Conservation (phyloP, 2,329 filamentous ascomycete genomes). For the Phaeophleospora eucalypticola region DNA sequence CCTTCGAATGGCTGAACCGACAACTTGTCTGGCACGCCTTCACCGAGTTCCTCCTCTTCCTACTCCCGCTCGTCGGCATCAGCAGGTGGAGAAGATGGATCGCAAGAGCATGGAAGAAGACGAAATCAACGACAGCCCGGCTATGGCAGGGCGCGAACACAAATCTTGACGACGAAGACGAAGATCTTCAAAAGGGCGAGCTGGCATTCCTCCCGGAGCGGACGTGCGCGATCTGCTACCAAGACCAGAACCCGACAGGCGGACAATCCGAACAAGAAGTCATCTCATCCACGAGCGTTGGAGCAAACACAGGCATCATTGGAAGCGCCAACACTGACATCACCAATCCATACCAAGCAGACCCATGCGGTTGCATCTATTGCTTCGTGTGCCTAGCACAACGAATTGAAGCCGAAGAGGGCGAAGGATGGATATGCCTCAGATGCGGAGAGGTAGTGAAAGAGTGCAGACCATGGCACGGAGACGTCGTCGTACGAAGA, state of each 20-base stretch:
- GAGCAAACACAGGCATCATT: slow-evolving; percentile 62
- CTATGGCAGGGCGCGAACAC: slow-evolving; percentile 40
- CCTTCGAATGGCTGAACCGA: slow-evolving; percentile 94
- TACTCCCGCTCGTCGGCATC: slow-evolving; percentile 94
- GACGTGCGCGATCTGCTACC: slow-evolving; percentile 95
- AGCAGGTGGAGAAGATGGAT: slow-evolving; percentile 89
- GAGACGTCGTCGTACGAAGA: slow-evolving; percentile 63
- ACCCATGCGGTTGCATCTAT: slow-evolving; percentile 87
- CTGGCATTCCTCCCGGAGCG: slow-evolving; percentile 82
- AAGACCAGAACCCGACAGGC: slow-evolving; percentile 74
- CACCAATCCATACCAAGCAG: slow-evolving; percentile 90
- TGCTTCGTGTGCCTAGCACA: slow-evolving; percentile 95
- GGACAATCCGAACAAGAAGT: slow-evolving; percentile 67
- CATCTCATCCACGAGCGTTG: slow-evolving; percentile 52
- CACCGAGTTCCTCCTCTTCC: slow-evolving; percentile 95
- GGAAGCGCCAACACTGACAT: slow-evolving; percentile 89
- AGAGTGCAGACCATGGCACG: slow-evolving; percentile 85
- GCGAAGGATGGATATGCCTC: slow-evolving; percentile 88
- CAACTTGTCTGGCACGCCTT: slow-evolving; percentile 99
- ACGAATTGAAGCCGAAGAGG: slow-evolving; percentile 84
- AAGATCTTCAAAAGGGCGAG: slow-evolving; percentile 54
- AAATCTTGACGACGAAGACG: slow-evolving; percentile 44
- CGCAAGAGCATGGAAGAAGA: slow-evolving; percentile 78
- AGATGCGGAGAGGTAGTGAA: slow-evolving; percentile 80
- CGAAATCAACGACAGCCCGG: slow-evolving; percentile 57